Base-by-base conservation (phyloP, 2,329 filamentous ascomycete genomes). In the Simplicillium sp. region DNA sequence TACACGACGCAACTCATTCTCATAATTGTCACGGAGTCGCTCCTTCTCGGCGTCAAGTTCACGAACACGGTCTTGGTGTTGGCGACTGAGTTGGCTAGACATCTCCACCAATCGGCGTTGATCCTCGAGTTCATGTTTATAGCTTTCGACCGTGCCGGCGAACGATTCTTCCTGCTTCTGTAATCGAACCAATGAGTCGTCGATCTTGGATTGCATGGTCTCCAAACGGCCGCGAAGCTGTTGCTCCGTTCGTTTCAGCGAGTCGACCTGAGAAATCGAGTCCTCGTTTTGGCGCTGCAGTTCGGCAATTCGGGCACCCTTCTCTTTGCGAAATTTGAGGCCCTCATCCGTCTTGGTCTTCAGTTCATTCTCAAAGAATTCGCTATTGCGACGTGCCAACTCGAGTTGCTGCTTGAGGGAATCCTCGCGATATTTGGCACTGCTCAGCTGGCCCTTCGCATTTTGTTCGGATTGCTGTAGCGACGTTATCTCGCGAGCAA, bases 281-380 rank as follows among this genome's bases (percentile, higher is more conserved):
- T 98, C 92, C 50, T 97, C 90, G 50, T 90, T 85, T 45, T 84
- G 78, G 40, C 88, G 84, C 61, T 96, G 86, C 20, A 98, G 76
- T 54, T 94, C 86, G 8, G 88, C 77, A 51, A 97, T 87, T 32
- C 86, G 84, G 2, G 87, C 82, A 47, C 86, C 86, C 71, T 96
- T 97, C 58, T 98, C 92, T 57, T 95, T 97, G 47, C 92, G 80
- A 62, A 85, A 90, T 55, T 89, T 95, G 49, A 90, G 76, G 37
- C 87, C 80, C 57, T 98, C 92, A 8, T 82, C 77, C 46, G 77
- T 82, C 65, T 95, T 94, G 1, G 86, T 89, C 67, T 94, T 90
- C 16, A 97, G 74, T 60, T 98, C 92, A 34, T 74, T 80, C 55
- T 96, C 87, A 42, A 92, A 83, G 85, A 88, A 98, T 52, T 97